Base-by-base conservation (phyloP, 495 filamentous ascomycete genomes). In the Podospora fimiseda region DNA sequence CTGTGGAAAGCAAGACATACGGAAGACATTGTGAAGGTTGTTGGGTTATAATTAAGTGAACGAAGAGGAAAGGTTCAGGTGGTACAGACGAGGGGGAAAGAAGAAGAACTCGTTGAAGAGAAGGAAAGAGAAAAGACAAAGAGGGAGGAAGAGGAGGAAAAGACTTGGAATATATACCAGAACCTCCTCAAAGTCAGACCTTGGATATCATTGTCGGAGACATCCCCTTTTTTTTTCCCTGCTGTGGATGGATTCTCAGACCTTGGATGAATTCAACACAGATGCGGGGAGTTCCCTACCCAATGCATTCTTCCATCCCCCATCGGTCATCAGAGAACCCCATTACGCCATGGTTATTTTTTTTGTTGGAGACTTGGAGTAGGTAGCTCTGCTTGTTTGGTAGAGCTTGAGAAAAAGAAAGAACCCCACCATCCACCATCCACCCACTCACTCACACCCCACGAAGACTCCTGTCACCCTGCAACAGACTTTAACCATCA, bases 341-440 rank as follows among this genome's bases (percentile, higher is more conserved):
- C 52, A 61, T 66, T 66, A 64, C 63, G 63, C 61, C 57, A 64
- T 64, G 56, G 56, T n/a, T 48, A 55, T 49, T 16, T 45, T 57
- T 43, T 45, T 23, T 45, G 8, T 11, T 47, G 22, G 44, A 15
- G 44, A 14, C 9, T 23, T 8, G 23, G 44, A 13, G 8, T 8
- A 44, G 22, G 42, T 19, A 44, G 8, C 41, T n/a, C n/a, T 19
- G 22, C 18, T 13, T 19, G 9, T 44, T 4, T 5, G 19, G 23
- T 7, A 24, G 42, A 39, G 27, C 48, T 41, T 43, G 24, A 27
- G 42, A 45, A 13, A 55, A 46, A 6, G 27, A 33, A 33, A 33
- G 27, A 11, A 33, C 27, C 27, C 27, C 27, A 33, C 27, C 27
- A 33, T 33, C 6, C 11, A 11, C 11, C 6, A 6, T 6, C 27